Base-by-base conservation (phyloP, 2,329 filamentous ascomycete genomes). In the Cordyceps farinosa region DNA sequence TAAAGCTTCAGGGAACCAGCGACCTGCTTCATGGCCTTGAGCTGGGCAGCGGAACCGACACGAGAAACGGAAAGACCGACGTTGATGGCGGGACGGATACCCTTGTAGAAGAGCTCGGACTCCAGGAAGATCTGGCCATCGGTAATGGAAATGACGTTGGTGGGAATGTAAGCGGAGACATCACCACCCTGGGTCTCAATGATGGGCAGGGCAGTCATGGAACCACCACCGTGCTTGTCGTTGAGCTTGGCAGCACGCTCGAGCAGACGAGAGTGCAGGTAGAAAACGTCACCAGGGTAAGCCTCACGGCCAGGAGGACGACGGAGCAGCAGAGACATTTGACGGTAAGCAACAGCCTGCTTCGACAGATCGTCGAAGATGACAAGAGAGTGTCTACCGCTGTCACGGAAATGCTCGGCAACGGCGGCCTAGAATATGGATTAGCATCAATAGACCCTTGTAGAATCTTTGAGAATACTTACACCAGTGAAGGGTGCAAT, bases 11-110 rank as follows among this genome's bases (percentile, higher is more conserved):
- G 87, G 72, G 94, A 98, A 88, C 95, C 95, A 76, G 95, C 95
- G 74, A 99, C 95, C 87, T 99, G 95, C 89, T 99, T 99, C 95
- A 99, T 99, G 84, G 95, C 93, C 91, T 98, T 99, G 81, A 98
- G 88, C 88, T 99, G 95, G 78, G 95, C 95, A 79, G 95, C 92
- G 77, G 95, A 99, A 80, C 95, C 95, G 89, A 99, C 95, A 91
- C 95, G 95, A 73, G 95, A 99, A 74, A 99, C 95, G 75, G 95
- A 99, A 74, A 99, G 91, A 95, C 95, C 95, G 90, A 99, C 95
- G 88, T 99, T 99, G 82, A 99, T 99, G 84, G 95, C 95, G 75
- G 95, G 95, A 78, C 95, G 94, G 82, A 99, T 84, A 96, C 95
- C 95, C 91, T 99, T 99, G 92, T 97, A 98, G 90, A 98, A 99